A percentile compares a stretch with the other conserved stretches of the same genome.
Evolutionary conservation across 2,329 filamentous ascomycete genomes (phyloP).

Genomic region (Diaporthe amygdali): DNA sequence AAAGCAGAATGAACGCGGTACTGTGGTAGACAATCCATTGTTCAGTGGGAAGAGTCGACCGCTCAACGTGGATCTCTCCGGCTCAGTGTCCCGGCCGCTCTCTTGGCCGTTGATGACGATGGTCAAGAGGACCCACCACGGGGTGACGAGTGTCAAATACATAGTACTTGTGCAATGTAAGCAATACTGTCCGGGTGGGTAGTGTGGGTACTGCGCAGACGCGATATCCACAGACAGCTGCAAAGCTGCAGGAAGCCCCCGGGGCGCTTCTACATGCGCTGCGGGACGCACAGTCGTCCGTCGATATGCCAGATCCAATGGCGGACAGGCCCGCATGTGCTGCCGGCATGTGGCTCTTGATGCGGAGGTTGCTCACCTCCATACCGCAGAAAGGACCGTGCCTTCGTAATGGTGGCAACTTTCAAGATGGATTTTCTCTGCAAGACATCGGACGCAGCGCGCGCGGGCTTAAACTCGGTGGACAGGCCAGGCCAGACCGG

Average conservation of each 20-base stretch:
- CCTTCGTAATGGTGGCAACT: conserved; percentile 9
- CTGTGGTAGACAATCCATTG: background rate
- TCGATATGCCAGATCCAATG: conserved; percentile 19
- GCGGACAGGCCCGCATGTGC: conserved; percentile 21
- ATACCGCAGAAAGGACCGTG: conserved; percentile 9
- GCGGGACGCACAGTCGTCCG: conserved; percentile 17
- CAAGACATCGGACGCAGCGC: conserved; percentile 17
- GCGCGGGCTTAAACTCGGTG: conserved; percentile 4
- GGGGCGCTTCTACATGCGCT: conserved; percentile 23
- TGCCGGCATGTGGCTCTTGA: conserved; percentile 19
- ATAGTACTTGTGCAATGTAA: background rate
- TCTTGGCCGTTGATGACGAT: conserved; percentile 10
- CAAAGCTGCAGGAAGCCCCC: conserved; percentile 25
- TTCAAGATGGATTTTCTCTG: conserved; percentile 4
- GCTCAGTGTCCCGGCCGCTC: conserved; percentile 7
- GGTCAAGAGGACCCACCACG: conserved; percentile 4
- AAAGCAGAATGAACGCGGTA: background rate
- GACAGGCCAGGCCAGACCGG: background rate
- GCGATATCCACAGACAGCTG: conserved; percentile 17
- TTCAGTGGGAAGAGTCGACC: background rate
- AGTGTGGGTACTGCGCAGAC: background rate
- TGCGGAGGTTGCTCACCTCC: conserved; percentile 1
- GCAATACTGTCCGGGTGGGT: background rate
- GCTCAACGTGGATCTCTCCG: conserved; percentile 1
- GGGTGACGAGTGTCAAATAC: background rate